Evolutionary conservation across 2,329 filamentous ascomycete species (phyloP).

Genomic region (Penicillium sp.): DNA sequence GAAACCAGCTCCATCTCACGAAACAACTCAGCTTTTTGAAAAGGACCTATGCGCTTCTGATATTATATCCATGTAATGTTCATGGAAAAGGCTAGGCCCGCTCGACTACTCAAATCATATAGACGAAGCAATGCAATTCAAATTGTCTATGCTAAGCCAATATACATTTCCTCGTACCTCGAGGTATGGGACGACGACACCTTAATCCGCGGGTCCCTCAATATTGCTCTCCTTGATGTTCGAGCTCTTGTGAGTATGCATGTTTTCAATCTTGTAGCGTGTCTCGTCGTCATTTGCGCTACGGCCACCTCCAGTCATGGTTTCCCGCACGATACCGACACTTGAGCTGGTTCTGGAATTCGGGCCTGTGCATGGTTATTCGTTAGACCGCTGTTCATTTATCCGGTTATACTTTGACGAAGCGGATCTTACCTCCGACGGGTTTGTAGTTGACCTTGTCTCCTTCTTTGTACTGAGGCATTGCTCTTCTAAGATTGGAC

Average conservation of each 20-base stretch:
- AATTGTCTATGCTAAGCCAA: constrained; percentile 2
- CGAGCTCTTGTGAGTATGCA: constrained; percentile 14
- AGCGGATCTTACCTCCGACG: constrained; percentile 36
- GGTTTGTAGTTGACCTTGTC: constrained; percentile 42
- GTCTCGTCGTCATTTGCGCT: constrained; percentile 34
- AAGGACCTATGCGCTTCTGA: no score
- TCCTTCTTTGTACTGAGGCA: constrained; percentile 33
- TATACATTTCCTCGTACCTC: not conserved
- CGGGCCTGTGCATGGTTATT: constrained; percentile 28
- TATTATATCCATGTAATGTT: no score
- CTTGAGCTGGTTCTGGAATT: constrained; percentile 40
- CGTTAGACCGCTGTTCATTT: not conserved
- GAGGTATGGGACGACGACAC: not conserved
- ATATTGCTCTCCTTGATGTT: constrained; percentile 33
- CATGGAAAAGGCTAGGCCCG: no score
- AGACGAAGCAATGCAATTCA: not conserved
- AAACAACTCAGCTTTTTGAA: no score
- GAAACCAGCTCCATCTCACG: no score
- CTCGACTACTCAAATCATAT: not conserved
- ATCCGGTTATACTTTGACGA: constrained; percentile 1
- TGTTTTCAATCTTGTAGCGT: constrained; percentile 38
- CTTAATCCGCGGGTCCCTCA: constrained; percentile 25
- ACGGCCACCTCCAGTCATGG: constrained; percentile 28
- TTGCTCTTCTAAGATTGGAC: constrained; percentile 6
- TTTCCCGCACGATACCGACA: constrained; percentile 36